Evolutionary conservation across 2,329 filamentous ascomycete species (phyloP), one percentile per base, ranked within the genome.

Genomic region (Colletotrichum cordylinicola): DNA sequence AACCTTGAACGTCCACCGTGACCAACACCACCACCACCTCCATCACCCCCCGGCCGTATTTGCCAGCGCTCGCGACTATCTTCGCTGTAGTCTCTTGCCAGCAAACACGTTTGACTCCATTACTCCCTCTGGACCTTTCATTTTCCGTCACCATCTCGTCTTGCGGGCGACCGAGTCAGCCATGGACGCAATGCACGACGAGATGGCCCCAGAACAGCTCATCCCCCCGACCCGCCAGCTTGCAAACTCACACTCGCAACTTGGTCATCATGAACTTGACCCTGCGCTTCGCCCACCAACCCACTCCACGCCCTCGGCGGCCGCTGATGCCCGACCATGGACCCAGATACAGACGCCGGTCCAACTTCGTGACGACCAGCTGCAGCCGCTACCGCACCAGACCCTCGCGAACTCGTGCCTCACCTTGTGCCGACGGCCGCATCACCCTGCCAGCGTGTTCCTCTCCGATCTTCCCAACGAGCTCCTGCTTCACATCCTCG

Each of bases 401-500:
- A 43, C n/a, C 37, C 31, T 58, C 15, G 58, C 56, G n/a, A 24
- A 72, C 52, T 67, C 72, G 21, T 76, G 56, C 52, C 62, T 75
- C 43, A 64, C 66, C 24, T 29, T 64, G 13, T 72, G 33, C 15
- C 61, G 70, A 52, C 35, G 58, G 39, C 72, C 37, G 43, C 33
- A 62, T 27, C 62, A 55, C 52, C 35, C 64, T 61, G 67, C 56
- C 70, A 75, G 43, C 39, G 29, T 60, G 33, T 73, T 56, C 52
- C 67, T 67, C 39, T 33, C 43, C 16, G 81, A 83, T 56, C 83
- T 92, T 62, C 91, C 91, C 29, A 91, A 89, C 81, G 91, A 92
- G 82, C 82, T 92, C 33, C 82, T 92, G 69, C 86, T 90, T 77
- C 87, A 90, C 72, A 89, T 92, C 56, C 83, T 92, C 77, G 85